Evolutionary conservation across 352 stramenopile species (phyloP), one percentile per base, ranked within the genome.

Genomic region (Globisporangium ultimum): DNA sequence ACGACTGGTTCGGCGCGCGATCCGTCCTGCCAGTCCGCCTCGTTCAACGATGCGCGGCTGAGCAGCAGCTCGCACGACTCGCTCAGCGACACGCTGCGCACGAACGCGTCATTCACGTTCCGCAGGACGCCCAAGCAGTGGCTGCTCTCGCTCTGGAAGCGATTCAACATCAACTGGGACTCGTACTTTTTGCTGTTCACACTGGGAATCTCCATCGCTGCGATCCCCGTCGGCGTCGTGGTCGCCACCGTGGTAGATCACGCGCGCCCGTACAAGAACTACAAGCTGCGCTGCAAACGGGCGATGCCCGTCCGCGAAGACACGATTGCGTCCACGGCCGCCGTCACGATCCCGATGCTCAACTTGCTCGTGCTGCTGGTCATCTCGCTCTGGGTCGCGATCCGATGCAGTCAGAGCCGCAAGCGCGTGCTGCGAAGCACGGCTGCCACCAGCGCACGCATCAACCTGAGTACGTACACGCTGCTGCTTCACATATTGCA

Each of bases 341-440:
- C 66, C 20, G 61, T 89, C 0, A 36, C 83, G 13, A 88, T 95
- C 47, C 76, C 83, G 0, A 59, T 71, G 14, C 76, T 82, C 58
- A 93, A 90, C 58, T 74, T 89, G 47, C 36, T 75, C n/a, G 82
- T 95, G 51, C 70, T 93, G 45, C 60, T 89, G 2, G 48, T 91
- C 20, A 71, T 93, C 3, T 80, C 81, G 1, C 57, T 89, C 2
- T 61, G 78, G 78, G 73, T 93, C 46, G 83, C 72, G 1, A 61
- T 95, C 36, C 68, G 81, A n/a, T 95, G 85, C 73, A 91, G 82
- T 55, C 73, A 62, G n/a, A 89, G 79, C 47, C 78, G 83, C 14
- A 88, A 87, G 51, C 78, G 84, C 3, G 78, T 94, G 14, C 54
- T 93, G 18, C 69, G 70, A 3, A 91, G 80, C 42, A 49, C 52